Base-by-base conservation (phyloP, 2,329 filamentous ascomycete species). In the Pseudogymnoascus sp. region DNA sequence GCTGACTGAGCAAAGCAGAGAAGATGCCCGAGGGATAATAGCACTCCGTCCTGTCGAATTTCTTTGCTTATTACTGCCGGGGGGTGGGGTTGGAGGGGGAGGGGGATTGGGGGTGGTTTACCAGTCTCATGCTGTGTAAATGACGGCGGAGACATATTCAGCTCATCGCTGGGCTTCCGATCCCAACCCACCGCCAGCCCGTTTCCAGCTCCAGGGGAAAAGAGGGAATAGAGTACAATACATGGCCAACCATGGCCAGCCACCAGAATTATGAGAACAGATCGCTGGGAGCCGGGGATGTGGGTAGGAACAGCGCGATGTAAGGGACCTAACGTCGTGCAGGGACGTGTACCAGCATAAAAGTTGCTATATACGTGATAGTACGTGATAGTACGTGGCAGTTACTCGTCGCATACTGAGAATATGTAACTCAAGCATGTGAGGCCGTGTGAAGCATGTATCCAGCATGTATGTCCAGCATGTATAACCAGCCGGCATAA, bases 271-370 rank as follows among this genome's bases (percentile, higher is more conserved):
- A 28, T 14, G 41, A 47, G 18, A 22, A 47, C 41, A 22, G 41
- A 16, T 12, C 25, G 41, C 22, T 47, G 41, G 41, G 18, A 43
- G 39, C 39, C 20, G 18, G 20, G 18, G 39, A 43, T 18, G 39
- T 43, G 39, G 39, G 6, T 43, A 43, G 39, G 39, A 47, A 28
- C 41, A 47, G 22, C 8, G 32, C 41, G 22, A 47, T 47, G 41
- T 47, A 47, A 47, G 22, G 41, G 41, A 47, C 41, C 41, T 28
- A 47, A 47, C 41, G 41, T 47, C n/a, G 41, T 6, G 41, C 41
- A 47, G 41, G 41, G 41, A 47, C 41, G 41, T 47, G 41, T 47
- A 47, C 41, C 41, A 47, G 41, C 41, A 47, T 47, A 47, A 4
- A 7, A 7, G 4, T 4, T 30, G 7, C 28, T 30, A 30, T 4